phyloP scores from a whole-genome alignment of 441 rosid species.

The Adansonia grandidieri region DNA sequence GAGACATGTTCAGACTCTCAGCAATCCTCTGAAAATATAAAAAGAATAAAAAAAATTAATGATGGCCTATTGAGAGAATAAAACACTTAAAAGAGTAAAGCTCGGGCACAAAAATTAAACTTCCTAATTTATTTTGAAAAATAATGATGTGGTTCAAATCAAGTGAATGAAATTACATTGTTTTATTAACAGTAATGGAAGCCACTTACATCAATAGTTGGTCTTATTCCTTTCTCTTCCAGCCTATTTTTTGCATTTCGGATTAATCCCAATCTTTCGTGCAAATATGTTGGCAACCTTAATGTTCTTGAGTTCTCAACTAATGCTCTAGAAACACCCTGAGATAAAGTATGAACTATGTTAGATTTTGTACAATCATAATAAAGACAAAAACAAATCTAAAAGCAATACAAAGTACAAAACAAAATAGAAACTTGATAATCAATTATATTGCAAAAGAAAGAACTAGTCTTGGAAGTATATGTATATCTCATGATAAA shows the following conservation, averaged over 20 bases:
- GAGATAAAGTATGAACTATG: slow-evolving; percentile 24
- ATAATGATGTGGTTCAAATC: too few relatives aligned
- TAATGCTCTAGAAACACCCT: slow-evolving; percentile 92
- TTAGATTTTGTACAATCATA: slow-evolving; percentile 18
- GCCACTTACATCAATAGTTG: slow-evolving; percentile 85
- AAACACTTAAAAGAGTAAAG: not conserved
- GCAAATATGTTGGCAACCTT: slow-evolving; percentile 84
- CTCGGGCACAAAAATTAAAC: not conserved
- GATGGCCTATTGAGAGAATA: not conserved
- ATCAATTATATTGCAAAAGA: not conserved
- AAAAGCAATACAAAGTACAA: not conserved
- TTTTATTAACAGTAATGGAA: slow-evolving; percentile 1
- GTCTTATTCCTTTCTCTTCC: slow-evolving; percentile 80
- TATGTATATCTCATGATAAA: not conserved
- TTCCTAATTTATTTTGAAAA: slow-evolving; percentile 5
- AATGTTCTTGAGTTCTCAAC: slow-evolving; percentile 82
- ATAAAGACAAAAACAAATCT: not conserved
- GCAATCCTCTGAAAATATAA: slow-evolving; percentile 96
- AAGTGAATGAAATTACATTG: not conserved
- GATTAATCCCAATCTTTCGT: slow-evolving; percentile 81
- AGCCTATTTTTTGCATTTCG: slow-evolving; percentile 83
- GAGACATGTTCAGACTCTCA: slow-evolving; percentile 81
- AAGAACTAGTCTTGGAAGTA: not conserved
- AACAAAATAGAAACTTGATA: not conserved
- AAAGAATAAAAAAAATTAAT: too few relatives aligned